phyloP scores from a whole-genome alignment of 1,284 basidiomycete genomes.

The Taiwanofungus camphoratus region DNA sequence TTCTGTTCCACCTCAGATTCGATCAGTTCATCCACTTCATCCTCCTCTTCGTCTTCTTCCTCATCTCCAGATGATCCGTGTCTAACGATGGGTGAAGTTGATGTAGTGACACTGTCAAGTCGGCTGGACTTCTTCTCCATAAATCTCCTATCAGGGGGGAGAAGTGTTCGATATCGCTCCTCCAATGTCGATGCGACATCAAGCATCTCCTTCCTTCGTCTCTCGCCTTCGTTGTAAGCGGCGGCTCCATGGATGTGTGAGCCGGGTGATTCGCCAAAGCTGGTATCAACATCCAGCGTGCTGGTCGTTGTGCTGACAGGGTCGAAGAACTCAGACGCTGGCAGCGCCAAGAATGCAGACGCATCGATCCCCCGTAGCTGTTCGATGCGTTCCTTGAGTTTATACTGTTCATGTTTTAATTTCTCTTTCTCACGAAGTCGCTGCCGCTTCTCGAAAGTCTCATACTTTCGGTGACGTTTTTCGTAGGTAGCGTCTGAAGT shows the following conservation, averaged over 20 bases:
- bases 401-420: constrained; percentile 86
- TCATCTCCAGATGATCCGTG: constrained; percentile 2
- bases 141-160: constrained; percentile 51
- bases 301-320: constrained; percentile 7
- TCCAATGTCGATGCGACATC: constrained; percentile 59
- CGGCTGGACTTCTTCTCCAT: constrained; percentile 17
- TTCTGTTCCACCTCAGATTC: constrained; percentile 3
- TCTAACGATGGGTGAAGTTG: not conserved
- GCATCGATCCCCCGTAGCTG: constrained; percentile 73
- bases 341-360: constrained; percentile 58
- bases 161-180: constrained; percentile 61
- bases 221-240: constrained; percentile 57
- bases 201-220: constrained; percentile 65
- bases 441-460: constrained; percentile 80
- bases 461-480: constrained; percentile 80
- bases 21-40: constrained; percentile 11
- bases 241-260: constrained; percentile 36
- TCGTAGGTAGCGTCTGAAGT: constrained; percentile 84
- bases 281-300: constrained; percentile 1
- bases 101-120: constrained; percentile 2
- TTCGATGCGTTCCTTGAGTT: constrained; percentile 84
- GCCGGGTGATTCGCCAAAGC: constrained; percentile 16
- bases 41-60: constrained; percentile 15
- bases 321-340: constrained; percentile 48
- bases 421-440: constrained; percentile 87